Evolutionary conservation across 2,329 filamentous ascomycete species (phyloP), one percentile per base, ranked within the genome.

Genomic region (Dichotomopilus funicola): DNA sequence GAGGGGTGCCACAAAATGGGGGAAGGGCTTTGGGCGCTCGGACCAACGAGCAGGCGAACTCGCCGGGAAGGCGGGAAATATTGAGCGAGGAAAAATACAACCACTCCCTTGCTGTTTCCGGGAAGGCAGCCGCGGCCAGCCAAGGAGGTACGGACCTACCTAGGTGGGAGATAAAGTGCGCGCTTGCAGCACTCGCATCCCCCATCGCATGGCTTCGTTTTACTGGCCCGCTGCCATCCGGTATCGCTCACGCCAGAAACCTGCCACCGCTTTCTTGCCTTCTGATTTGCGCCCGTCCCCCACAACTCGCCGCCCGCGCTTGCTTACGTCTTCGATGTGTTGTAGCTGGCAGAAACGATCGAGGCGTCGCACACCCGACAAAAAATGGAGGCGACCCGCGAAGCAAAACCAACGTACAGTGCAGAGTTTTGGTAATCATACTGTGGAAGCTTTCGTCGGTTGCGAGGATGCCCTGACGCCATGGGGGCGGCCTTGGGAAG

Each of bases 1-100:
- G 57, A 61, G 60, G 56, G 59, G 55, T 35, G 54, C 58, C 54
- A 55, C 53, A 54, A 59, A 57, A 57, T 60, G 61, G 49, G 55
- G 58, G 55, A 54, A 61, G 60, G 60, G 55, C 55, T 45, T 51
- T 3, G 19, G 55, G 47, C 49, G 57, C 53, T 56, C 44, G 59
- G 61, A 44, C 57, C 54, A 58, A 54, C 47, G 49, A 52, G 58
- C 54, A 51, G 47, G 52, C 45, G n/a, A n/a, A 43, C 41, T 33
- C 36, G 31, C n/a, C 33, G 37, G 40, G 45, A 55, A 38, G 46
- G 53, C 45, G 43, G 42, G 51, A 57, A 58, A 38, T 53, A 49
- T 54, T 49, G 38, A 53, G 40, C 33, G 37, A 41, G 19, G 31
- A 53, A 53, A 54, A 57, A 44, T 50, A 53, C 42, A 37, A 37